phyloP scores from a whole-genome alignment of 129 eudicot species.

The Solidago caesia region DNA sequence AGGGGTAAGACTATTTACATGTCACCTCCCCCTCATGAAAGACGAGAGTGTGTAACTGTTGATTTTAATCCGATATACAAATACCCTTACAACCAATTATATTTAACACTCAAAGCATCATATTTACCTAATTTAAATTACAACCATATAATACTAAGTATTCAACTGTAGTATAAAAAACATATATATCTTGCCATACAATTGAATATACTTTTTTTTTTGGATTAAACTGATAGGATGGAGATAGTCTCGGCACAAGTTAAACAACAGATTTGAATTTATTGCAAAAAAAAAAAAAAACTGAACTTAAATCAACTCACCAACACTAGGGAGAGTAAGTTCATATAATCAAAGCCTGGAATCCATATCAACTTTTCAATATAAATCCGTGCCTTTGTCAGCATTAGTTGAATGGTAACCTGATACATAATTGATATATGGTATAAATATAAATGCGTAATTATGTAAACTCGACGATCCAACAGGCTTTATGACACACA shows the following conservation, averaged over 20 bases:
- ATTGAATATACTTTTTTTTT: too few species aligned
- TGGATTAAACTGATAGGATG: too few species aligned
- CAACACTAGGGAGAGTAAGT: not conserved
- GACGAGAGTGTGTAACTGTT: too few species aligned
- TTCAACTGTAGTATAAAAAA: not conserved
- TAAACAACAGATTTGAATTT: not conserved
- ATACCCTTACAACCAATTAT: not conserved
- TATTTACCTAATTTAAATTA: too few species aligned
- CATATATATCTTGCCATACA: too few species aligned
- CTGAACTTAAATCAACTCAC: not conserved
- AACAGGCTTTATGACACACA: not conserved
- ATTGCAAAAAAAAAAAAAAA: not conserved
- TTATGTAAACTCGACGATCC: too few species aligned
- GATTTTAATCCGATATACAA: not conserved
- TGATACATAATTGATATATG: slow-evolving; percentile 6
- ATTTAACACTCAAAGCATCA: not conserved
- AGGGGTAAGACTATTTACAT: too few species aligned
- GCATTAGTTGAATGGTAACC: slow-evolving; percentile 20
- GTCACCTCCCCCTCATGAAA: too few species aligned
- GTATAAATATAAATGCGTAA: not conserved
- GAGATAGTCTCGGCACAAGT: not conserved
- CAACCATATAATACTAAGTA: too few species aligned
- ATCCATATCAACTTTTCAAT: not conserved
- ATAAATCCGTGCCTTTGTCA: not conserved
- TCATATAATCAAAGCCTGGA: not conserved